Conservation (phyloP, 129 eudicot species). For the Dittrichia graveolens region DNA sequence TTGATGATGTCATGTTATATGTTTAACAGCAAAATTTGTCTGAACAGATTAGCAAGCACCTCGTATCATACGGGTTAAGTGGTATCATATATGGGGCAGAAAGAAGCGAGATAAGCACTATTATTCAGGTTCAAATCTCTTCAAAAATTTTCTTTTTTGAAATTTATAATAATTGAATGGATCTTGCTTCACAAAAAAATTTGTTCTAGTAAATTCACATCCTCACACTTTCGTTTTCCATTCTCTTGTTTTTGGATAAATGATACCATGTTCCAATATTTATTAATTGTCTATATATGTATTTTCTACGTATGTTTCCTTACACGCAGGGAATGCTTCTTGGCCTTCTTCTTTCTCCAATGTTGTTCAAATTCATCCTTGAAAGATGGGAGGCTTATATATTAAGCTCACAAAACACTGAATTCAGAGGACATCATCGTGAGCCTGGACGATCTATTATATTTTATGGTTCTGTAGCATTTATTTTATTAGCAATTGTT, state of each 20-base stretch:
- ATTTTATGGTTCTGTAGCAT: slow-evolving; percentile 58
- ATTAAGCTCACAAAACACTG: slow-evolving; percentile 25
- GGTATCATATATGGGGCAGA: slow-evolving; percentile 34
- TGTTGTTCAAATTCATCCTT: slow-evolving; percentile 53
- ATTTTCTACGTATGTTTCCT: neutral
- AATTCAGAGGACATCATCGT: slow-evolving; percentile 31
- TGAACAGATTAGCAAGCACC: slow-evolving; percentile 46
- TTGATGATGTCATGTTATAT: slow-evolving; percentile 17
- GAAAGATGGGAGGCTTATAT: slow-evolving; percentile 29
- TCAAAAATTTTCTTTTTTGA: neutral
- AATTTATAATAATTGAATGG: neutral
- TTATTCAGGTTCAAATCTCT: slow-evolving; percentile 60
- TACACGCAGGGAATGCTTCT: slow-evolving; percentile 76
- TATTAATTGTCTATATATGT: neutral
- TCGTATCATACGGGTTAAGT: slow-evolving; percentile 31
- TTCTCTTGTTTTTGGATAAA: neutral
- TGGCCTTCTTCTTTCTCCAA: slow-evolving; percentile 82
- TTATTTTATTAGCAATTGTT: slow-evolving; percentile 47
- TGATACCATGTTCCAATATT: neutral
- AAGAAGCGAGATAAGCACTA: slow-evolving; percentile 75
- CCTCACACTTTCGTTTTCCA: neutral
- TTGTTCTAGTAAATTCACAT: neutral
- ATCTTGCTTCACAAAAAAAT: neutral
- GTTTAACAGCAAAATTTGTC: slow-evolving; percentile 5
- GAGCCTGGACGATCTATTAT: slow-evolving; percentile 47